Evolutionary conservation across 2,329 filamentous ascomycete genomes (phyloP).

Genomic region (Neofusicoccum kwambonambiense): DNA sequence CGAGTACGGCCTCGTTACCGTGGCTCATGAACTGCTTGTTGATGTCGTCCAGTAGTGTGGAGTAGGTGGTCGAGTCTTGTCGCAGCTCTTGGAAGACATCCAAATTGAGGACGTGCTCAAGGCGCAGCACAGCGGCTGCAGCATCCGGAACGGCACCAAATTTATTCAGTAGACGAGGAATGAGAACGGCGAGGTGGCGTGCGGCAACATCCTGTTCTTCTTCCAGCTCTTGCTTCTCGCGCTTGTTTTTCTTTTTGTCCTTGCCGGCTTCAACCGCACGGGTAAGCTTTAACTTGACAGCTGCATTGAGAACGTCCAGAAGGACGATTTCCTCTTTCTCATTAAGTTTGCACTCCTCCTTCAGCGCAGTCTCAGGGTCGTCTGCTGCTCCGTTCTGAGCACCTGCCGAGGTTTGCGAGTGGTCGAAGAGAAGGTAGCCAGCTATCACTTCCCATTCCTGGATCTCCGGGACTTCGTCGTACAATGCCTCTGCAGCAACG

Average conservation of each 20-base stretch:
- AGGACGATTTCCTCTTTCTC: constrained; percentile 77
- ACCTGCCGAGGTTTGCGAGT: constrained; percentile 60
- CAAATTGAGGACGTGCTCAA: constrained; percentile 84
- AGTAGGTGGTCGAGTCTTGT: constrained; percentile 79
- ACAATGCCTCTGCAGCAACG: constrained; percentile 80
- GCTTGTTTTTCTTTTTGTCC: constrained; percentile 54
- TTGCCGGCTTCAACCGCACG: constrained; percentile 62
- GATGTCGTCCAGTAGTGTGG: constrained; percentile 82
- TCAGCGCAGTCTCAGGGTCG: constrained; percentile 63
- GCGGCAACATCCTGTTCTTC: constrained; percentile 78
- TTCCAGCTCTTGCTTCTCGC: constrained; percentile 59
- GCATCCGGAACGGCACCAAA: constrained; percentile 88
- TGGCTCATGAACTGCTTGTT: constrained; percentile 94
- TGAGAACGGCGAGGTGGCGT: constrained; percentile 71
- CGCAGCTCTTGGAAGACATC: constrained; percentile 85
- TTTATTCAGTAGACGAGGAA: constrained; percentile 86
- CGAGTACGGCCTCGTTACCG: constrained; percentile 78
- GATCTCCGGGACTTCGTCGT: constrained; percentile 76
- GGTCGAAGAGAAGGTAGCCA: constrained; percentile 89
- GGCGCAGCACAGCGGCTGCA: constrained; percentile 77
- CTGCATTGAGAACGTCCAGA: constrained; percentile 80
- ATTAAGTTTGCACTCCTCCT: constrained; percentile 69
- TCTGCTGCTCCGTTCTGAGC: constrained; percentile 53
- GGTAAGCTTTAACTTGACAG: constrained; percentile 71
- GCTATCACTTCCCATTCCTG: constrained; percentile 85